Evolutionary conservation across 148 eudicot species (phyloP), one percentile per base, ranked within the genome.

Genomic region (Tetragonia tetragonoides): DNA sequence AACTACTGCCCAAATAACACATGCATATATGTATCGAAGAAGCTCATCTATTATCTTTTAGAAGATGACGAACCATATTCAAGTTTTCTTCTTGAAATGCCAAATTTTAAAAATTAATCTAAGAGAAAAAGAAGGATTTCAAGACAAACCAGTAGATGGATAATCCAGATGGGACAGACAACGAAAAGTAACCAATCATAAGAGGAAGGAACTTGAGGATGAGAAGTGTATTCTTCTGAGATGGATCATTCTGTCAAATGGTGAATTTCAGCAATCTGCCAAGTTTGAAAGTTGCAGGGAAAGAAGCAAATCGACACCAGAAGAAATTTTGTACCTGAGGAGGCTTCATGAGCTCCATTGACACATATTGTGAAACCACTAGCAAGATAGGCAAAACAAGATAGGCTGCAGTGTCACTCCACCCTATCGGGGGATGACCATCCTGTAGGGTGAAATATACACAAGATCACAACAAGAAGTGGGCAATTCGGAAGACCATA

Each of bases 291-390:
- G 17, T 11, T 10, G 20, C 49, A 46, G 16, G 18, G 64, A 51
- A 84, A 78, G 17, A 66, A 44, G 69, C n/a, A 63, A 64, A 68
- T 23, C 15, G 41, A 6, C 72, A 64, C 54, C 38, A 23, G 41
- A 20, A 10, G 51, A 63, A 49, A 64, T 54, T 68, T 6, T 75
- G 79, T 82, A 95, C 99, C 89, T 95, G 90, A 51, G 99, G 99
- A 79, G 99, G 97, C 85, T 95, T 95, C 99, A 95, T 95, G 56
- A 95, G 76, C 86, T 95, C 99, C 99, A 93, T 95, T 16, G 99
- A 95, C 66, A 93, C 83, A 84, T 73, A 95, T 76, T 95, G 99
- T 59, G 99, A 95, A 85, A 74, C 88, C 81, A 95, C 93, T 79
- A 95, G 92, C 41, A 95, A 89, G 70, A 95, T 93, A 71, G 99